Evolutionary conservation across 1,284 basidiomycete species (phyloP).

Genomic region (Sporisorium scitamineum): DNA sequence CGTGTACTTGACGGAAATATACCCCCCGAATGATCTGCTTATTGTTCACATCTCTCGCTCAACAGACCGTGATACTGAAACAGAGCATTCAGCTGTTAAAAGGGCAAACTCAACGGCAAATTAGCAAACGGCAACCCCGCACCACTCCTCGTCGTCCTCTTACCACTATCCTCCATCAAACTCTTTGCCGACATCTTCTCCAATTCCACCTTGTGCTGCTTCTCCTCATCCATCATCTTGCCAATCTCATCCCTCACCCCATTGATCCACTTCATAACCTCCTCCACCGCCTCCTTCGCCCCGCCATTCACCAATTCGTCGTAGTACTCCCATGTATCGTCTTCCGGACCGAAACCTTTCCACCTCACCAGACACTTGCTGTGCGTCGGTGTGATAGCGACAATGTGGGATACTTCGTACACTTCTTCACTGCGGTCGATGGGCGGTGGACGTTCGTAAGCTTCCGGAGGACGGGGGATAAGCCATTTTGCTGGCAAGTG

Average conservation of each 20-base stretch:
- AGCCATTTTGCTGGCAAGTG: slow-evolving; percentile 39
- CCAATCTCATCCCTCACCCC: slow-evolving; percentile 31
- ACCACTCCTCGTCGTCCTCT: neutral
- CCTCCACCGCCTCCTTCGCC: slow-evolving; percentile 70
- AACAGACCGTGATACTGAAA: neutral
- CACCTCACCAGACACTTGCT: slow-evolving; percentile 75
- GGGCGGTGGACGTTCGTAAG: slow-evolving; percentile 34
- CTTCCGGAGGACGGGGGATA: slow-evolving; percentile 19
- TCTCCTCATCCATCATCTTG: slow-evolving; percentile 35
- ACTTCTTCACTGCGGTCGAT: slow-evolving; percentile 30
- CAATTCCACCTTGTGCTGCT: slow-evolving; percentile 16
- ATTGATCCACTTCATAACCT: slow-evolving; percentile 32
- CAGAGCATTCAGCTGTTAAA: neutral
- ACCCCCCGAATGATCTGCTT: neutral
- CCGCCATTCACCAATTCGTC: slow-evolving; percentile 72
- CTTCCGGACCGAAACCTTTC: slow-evolving; percentile 74
- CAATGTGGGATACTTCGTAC: slow-evolving; percentile 49
- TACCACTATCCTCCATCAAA: neutral
- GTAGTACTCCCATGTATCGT: slow-evolving; percentile 77
- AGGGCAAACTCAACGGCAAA: slow-evolving; percentile 24
- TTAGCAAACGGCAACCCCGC: slow-evolving; percentile 24
- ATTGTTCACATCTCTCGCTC: neutral
- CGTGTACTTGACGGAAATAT: slow-evolving; percentile 3
- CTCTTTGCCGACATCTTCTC: slow-evolving; percentile 15
- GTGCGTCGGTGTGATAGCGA: slow-evolving; percentile 29